Evolutionary conservation across 2,329 filamentous ascomycete genomes (phyloP).

Genomic region (Epichloe scottii): DNA sequence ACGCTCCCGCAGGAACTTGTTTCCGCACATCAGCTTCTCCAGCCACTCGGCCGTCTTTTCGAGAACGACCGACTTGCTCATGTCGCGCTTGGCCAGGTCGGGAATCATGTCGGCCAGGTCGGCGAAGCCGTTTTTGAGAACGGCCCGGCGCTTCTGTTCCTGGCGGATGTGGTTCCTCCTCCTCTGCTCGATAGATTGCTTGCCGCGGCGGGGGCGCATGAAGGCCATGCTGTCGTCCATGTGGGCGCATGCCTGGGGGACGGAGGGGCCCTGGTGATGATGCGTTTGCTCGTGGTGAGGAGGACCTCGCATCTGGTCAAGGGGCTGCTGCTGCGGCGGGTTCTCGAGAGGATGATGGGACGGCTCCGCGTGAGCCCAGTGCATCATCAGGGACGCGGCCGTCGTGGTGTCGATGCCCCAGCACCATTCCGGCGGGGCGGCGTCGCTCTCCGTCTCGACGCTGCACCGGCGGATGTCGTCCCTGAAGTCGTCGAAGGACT

Average conservation of each 20-base stretch:
- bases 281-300: no score
- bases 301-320: no score
- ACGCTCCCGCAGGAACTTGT: background rate
- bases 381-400: background rate
- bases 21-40: background rate
- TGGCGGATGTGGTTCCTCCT: slow-evolving; percentile 2
- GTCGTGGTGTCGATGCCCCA: background rate
- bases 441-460: background rate
- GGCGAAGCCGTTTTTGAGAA: background rate
- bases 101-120: background rate
- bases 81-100: background rate
- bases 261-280: no score
- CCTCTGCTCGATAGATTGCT: background rate
- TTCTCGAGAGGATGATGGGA: background rate
- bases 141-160: background rate
- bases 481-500: background rate
- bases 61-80: background rate
- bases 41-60: slow-evolving; percentile 2
- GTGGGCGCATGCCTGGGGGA: background rate
- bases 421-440: background rate
- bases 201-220: background rate
- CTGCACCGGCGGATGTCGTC: background rate
- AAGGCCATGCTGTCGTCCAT: background rate
- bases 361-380: background rate
- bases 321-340: background rate